Conservation (phyloP, 73 alveolate genomes). For the Diophrys sp. region DNA sequence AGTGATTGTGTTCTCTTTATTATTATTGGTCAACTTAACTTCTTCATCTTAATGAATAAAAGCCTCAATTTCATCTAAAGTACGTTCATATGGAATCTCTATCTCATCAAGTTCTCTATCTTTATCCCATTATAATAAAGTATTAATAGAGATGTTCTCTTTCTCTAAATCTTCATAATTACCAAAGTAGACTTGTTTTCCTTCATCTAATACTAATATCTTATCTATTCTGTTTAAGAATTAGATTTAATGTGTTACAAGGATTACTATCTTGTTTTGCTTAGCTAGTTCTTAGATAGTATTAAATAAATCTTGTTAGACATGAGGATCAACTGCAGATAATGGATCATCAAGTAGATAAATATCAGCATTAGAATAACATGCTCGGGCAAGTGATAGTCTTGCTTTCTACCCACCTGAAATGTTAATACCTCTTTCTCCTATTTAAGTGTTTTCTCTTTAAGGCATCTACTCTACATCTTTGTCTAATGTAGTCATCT, state of each 20-base stretch:
- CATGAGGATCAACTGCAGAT: conserved; percentile 72
- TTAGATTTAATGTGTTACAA: conserved; percentile 70
- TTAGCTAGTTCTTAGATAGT: not conserved
- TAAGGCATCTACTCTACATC: conserved; percentile 35
- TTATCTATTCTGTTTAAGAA: conserved; percentile 40
- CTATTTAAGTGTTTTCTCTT: conserved; percentile 61
- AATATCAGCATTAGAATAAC: conserved; percentile 58
- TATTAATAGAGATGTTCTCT: no score
- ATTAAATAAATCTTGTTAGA: conserved; percentile 54
- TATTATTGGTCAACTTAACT: no score
- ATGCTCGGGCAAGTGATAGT: conserved; percentile 65
- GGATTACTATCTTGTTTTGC: conserved; percentile 44
- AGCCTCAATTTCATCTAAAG: no score
- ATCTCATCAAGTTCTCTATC: no score
- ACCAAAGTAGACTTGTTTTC: no score
- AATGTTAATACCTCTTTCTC: conserved; percentile 69
- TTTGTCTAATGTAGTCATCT: conserved; percentile 32
- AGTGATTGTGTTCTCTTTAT: no score
- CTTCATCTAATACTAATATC: conserved; percentile 40
- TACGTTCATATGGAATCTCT: no score
- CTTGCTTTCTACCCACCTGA: conserved; percentile 79
- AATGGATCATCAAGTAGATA: conserved; percentile 57
- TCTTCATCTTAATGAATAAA: no score
- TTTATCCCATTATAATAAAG: no score
- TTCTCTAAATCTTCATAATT: no score